phyloP scores from a whole-genome alignment of 163 green algal species.

The Picocystis sp. region DNA sequence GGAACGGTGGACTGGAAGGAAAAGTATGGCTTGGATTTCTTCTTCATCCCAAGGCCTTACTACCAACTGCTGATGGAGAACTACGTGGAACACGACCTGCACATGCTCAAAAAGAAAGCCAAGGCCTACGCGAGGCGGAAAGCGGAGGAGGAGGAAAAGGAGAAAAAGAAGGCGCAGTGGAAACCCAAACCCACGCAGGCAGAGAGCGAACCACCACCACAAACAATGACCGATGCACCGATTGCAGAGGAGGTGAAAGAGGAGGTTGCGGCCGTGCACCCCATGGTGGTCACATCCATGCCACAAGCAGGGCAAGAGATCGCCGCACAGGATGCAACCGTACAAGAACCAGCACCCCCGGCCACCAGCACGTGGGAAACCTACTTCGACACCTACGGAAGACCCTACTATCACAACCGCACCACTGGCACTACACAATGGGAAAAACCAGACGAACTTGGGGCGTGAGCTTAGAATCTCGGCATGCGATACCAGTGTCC shows the following conservation, averaged over 20 bases:
- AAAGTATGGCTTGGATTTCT: too few species aligned
- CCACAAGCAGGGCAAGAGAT: neutral
- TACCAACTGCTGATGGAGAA: neutral
- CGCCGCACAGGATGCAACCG: neutral
- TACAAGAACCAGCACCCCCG: neutral
- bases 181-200: too few species aligned
- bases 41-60: neutral
- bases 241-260: neutral
- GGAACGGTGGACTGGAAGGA: constrained; percentile 16
- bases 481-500: too few species aligned
- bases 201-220: neutral
- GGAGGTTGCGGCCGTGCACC: neutral
- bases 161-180: neutral
- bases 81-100: constrained; percentile 7
- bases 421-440: constrained; percentile 7
- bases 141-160: neutral
- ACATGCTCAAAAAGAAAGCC: constrained; percentile 3
- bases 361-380: neutral
- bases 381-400: constrained; percentile 7
- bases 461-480: neutral
- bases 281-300: neutral
- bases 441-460: neutral
- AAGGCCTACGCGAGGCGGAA: constrained; percentile 5
- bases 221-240: neutral
- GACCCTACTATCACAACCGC: constrained; percentile 12